Evolutionary conservation across 768 basidiomycete genomes (phyloP).

Genomic region (Lactarius trivialis): DNA sequence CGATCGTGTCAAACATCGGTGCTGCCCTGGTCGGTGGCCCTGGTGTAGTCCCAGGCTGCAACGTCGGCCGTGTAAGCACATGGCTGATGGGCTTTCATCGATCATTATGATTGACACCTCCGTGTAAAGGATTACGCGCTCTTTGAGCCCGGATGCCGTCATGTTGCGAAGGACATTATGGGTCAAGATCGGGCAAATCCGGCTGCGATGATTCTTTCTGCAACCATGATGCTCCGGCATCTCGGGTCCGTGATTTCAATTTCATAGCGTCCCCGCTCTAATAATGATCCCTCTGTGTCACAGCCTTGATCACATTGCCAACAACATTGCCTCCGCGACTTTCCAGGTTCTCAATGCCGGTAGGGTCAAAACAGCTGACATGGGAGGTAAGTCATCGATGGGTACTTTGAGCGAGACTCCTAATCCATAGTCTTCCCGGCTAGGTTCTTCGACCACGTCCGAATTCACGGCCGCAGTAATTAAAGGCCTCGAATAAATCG

Average conservation of each 20-base stretch:
- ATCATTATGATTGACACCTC: not conserved
- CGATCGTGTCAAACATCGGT: constrained; percentile 97
- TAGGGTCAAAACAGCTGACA: constrained; percentile 87
- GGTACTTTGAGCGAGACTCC: not conserved
- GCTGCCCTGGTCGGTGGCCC: constrained; percentile 98
- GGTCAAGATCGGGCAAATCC: constrained; percentile 95
- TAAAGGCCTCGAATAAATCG: constrained; percentile 50
- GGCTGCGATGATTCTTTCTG: constrained; percentile 93
- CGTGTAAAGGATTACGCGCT: constrained; percentile 79
- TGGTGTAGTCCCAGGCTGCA: constrained; percentile 96
- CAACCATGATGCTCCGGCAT: constrained; percentile 97
- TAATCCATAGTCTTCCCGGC: constrained; percentile 15
- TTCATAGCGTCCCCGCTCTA: constrained; percentile 7
- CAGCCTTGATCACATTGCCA: constrained; percentile 88
- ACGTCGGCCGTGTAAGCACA: constrained; percentile 77
- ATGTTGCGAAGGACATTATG: constrained; percentile 93
- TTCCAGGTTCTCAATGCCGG: constrained; percentile 88
- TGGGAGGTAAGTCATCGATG: constrained; percentile 65
- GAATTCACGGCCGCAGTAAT: constrained; percentile 94
- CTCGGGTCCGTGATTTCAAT: constrained; percentile 59
- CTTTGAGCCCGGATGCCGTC: constrained; percentile 98
- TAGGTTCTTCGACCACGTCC: constrained; percentile 84
- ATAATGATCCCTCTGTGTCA: constrained; percentile 13
- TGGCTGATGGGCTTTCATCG: not conserved
- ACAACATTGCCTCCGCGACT: constrained; percentile 85